Evolutionary conservation across 768 basidiomycete genomes (phyloP).

Genomic region (Suillus paluster): DNA sequence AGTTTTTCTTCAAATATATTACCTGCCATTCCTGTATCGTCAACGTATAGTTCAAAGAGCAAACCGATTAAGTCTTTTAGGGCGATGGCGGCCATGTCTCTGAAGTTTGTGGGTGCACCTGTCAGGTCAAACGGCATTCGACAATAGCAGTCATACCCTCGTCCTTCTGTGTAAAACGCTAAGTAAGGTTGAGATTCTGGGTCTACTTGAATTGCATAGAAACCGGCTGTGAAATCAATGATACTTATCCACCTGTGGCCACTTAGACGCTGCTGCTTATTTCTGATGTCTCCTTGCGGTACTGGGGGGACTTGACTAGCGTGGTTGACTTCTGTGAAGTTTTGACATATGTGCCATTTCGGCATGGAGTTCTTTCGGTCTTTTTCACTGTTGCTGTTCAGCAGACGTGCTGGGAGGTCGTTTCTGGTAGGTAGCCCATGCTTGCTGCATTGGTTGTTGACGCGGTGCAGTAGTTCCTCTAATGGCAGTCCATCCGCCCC

Average conservation of each 20-base stretch:
- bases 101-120: constrained; percentile 30
- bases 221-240: constrained; percentile 29
- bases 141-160: constrained; percentile 24
- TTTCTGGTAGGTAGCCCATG: constrained; percentile 3
- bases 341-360: constrained; percentile 42
- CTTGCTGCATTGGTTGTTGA: constrained; percentile 31
- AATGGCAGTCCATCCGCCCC: constrained; percentile 30
- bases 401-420: neutral
- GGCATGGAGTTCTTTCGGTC: neutral
- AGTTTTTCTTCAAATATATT: constrained; percentile 38
- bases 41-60: constrained; percentile 37
- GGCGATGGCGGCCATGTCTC: constrained; percentile 27
- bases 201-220: constrained; percentile 25
- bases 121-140: constrained; percentile 31
- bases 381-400: constrained; percentile 23
- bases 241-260: constrained; percentile 25
- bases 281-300: constrained; percentile 26
- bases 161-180: constrained; percentile 26
- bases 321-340: constrained; percentile 25
- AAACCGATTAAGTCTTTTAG: neutral
- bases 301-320: constrained; percentile 22
- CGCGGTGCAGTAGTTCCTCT: constrained; percentile 37
- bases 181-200: constrained; percentile 20
- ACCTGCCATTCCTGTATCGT: constrained; percentile 41
- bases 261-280: constrained; percentile 21